Conservation (phyloP, 73 alveolate species). For the Paramecium biaurelia region DNA sequence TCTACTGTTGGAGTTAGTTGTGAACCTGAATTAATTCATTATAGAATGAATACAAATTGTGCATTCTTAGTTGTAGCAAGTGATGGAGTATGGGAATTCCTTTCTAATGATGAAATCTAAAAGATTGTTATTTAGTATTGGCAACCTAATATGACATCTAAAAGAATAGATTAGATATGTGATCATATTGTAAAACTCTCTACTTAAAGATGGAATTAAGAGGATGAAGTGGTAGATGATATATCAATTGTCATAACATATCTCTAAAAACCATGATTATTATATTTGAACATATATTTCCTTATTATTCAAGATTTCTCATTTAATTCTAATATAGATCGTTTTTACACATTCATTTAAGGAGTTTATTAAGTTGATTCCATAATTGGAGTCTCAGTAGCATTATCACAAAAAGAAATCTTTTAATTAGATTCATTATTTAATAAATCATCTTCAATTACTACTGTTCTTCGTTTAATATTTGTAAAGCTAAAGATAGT, state of each 20-base stretch:
- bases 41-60: constrained; percentile 70
- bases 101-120: constrained; percentile 82
- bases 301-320: neutral
- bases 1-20: constrained; percentile 88
- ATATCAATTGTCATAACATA: constrained; percentile 73
- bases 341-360: neutral
- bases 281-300: neutral
- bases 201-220: constrained; percentile 77
- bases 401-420: neutral
- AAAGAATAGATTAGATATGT: constrained; percentile 16
- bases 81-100: constrained; percentile 97
- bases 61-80: constrained; percentile 87
- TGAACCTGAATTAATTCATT: constrained; percentile 85
- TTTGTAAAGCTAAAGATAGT: neutral
- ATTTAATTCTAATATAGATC: neutral
- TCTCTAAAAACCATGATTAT: constrained; percentile 27
- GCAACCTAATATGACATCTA: constrained; percentile 46
- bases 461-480: neutral
- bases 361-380: neutral
- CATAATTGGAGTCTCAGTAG: neutral
- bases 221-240: constrained; percentile 90
- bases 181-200: constrained; percentile 77
- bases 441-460: neutral
- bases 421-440: neutral
- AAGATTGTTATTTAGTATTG: constrained; percentile 58